These are phyloP conservation scores for Populus hybrid DNA, from an alignment of 441 rosid species.

Conservation along the genomic window DNA sequence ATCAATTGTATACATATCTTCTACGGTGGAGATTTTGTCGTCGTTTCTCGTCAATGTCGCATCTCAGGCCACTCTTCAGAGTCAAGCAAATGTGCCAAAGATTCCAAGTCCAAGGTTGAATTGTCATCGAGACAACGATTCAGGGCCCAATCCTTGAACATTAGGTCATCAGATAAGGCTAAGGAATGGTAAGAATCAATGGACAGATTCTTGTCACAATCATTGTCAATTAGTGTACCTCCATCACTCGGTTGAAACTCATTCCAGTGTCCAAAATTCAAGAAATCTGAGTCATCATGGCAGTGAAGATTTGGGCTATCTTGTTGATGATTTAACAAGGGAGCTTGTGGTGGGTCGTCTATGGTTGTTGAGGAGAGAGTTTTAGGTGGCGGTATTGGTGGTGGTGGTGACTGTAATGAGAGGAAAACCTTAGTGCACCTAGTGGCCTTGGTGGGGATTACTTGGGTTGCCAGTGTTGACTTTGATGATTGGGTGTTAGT, in stretches of 20 bases:
- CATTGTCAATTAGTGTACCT: background rate
- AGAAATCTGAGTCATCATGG: slow-evolving; percentile 1
- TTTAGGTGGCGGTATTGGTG: background rate
- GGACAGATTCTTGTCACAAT: background rate
- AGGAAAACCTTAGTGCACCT: slow-evolving; percentile 26
- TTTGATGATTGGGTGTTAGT: slow-evolving; percentile 1
- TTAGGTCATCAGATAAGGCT: background rate
- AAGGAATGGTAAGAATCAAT: background rate
- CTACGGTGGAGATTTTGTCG: background rate
- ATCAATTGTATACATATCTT: background rate
- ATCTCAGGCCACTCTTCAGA: slow-evolving; percentile 33
- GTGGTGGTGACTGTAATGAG: slow-evolving; percentile 2
- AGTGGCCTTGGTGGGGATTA: slow-evolving; percentile 31
- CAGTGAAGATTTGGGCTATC: background rate
- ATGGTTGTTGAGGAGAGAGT: background rate
- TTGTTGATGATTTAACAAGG: background rate
- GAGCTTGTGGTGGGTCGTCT: background rate
- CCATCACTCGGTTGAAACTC: slow-evolving; percentile 3
- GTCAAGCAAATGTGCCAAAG: slow-evolving; percentile 34
- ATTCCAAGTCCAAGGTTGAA: slow-evolving; percentile 31
- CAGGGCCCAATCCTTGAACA: slow-evolving; percentile 21
- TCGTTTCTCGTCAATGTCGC: background rate
- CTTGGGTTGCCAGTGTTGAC: slow-evolving; percentile 6
- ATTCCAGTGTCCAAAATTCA: slow-evolving; percentile 1
- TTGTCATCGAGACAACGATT: slow-evolving; percentile 13